Evolutionary conservation across 495 filamentous ascomycete species (phyloP).

Genomic region (Neurospora africana): DNA sequence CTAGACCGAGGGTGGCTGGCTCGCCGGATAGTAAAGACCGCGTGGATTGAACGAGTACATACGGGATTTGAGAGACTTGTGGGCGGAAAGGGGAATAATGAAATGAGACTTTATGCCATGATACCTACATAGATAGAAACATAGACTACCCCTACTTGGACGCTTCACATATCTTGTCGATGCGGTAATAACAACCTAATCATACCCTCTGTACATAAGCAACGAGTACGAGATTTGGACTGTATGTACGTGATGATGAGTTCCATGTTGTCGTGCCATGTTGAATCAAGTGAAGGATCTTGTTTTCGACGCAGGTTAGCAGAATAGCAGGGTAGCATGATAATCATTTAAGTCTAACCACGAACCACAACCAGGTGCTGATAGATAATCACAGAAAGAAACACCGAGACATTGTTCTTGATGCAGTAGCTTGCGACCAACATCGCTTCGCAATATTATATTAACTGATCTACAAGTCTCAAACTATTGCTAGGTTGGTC

Average conservation of each 20-base stretch:
- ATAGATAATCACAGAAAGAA: background rate
- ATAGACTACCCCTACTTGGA: background rate
- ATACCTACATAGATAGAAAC: background rate
- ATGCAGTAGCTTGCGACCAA: background rate
- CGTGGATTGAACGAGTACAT: conserved; percentile 11
- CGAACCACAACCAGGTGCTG: background rate
- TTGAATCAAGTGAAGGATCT: background rate
- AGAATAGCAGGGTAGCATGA: background rate
- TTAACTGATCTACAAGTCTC: background rate
- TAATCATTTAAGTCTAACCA: background rate
- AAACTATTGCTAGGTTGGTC: background rate
- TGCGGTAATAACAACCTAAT: background rate
- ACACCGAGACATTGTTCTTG: background rate
- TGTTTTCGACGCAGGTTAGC: background rate
- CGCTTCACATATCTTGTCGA: background rate
- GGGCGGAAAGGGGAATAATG: background rate
- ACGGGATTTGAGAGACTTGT: background rate
- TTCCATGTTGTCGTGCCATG: background rate
- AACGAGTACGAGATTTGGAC: background rate
- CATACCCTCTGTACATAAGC: background rate
- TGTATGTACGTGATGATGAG: background rate
- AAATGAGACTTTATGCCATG: background rate
- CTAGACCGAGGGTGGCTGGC: conserved; percentile 2
- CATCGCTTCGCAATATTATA: background rate
- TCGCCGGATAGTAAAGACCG: conserved; percentile 17